Evolutionary conservation across 2,329 filamentous ascomycete species (phyloP), one percentile per base, ranked within the genome.

Genomic region (Cladosporium sp.): DNA sequence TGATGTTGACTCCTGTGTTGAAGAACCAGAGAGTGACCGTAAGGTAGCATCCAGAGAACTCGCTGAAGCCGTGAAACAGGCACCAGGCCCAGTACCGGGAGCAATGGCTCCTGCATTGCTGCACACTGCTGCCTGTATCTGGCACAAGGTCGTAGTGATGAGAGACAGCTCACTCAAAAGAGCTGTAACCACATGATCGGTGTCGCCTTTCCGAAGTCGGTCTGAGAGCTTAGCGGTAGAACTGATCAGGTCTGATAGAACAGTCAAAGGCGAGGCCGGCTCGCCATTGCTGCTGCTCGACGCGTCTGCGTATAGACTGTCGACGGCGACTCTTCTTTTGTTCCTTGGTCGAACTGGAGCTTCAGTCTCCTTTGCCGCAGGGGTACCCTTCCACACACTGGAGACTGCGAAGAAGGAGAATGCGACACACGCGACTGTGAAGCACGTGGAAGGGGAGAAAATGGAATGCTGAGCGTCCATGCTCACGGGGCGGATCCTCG

Each of bases 401-500:
- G 59, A 54, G 4, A 60, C 48, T 4, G 59, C 59, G 2, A 62
- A 46, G 15, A 58, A 39, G 6, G 59, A 61, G 39, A 62, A 59
- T 9, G 57, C 55, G 16, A 57, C 52, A 35, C 59, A 62, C 5
- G 59, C 59, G 12, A 62, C 46, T 7, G 53, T 54, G 49, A 60
- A 62, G 43, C 50, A 60, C 27, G 55, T 59, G 11, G 55, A 54
- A 19, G 59, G 58, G 30, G 53, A 52, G 42, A 61, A 49, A 52
- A 57, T 38, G 48, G 48, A 50, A 39, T 50, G 48, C 27, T 50
- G 48, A 18, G 41, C 30, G 38, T 50, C 48, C 48, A 50, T 50
- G 45, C 29, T 48, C n/a, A 35, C 7, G n/a, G 15, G 22, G 22
- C 36, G 29, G 36, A 13, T 19, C 36, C 16, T 16, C 36, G 36